Evolutionary conservation across 768 basidiomycete species (phyloP).

Genomic region (Pisolithus tinctorius): DNA sequence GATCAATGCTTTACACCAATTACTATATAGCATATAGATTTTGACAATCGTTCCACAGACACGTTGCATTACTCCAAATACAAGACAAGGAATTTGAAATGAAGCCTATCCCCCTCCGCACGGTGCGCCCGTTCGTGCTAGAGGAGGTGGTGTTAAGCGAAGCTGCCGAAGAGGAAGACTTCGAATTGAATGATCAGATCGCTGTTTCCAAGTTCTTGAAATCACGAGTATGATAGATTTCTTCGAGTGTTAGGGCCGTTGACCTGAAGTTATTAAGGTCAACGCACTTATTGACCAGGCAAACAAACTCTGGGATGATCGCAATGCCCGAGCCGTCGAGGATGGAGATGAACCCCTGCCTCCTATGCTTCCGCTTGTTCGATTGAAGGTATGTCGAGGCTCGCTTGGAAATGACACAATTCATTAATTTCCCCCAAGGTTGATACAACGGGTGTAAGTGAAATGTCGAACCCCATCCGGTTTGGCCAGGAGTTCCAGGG

Average conservation of each 20-base stretch:
- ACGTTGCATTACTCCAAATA: slow-evolving; percentile 85
- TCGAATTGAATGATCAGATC: slow-evolving; percentile 76
- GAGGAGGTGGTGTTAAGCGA: slow-evolving; percentile 74
- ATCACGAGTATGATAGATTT: slow-evolving; percentile 41
- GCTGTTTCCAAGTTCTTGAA: slow-evolving; percentile 79
- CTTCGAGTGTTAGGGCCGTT: background rate
- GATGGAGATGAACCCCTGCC: slow-evolving; percentile 57
- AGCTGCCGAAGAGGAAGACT: slow-evolving; percentile 66
- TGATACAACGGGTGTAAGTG: slow-evolving; percentile 84
- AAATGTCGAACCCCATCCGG: slow-evolving; percentile 92
- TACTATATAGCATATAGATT: background rate
- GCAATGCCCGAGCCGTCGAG: slow-evolving; percentile 53
- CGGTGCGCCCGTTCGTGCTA: slow-evolving; percentile 90
- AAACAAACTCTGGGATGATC: slow-evolving; percentile 69
- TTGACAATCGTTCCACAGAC: slow-evolving; percentile 39
- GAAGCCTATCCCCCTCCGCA: slow-evolving; percentile 80
- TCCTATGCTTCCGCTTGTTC: slow-evolving; percentile 79
- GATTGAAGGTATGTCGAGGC: slow-evolving; percentile 58
- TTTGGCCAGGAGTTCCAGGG: slow-evolving; percentile 96
- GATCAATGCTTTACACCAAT: background rate
- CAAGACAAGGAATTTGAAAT: slow-evolving; percentile 85
- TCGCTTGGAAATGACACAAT: background rate
- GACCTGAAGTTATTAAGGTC: background rate
- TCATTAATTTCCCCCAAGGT: slow-evolving; percentile 40
- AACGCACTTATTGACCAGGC: slow-evolving; percentile 51